These are phyloP conservation scores for Albifimbria verrucaria DNA, from an alignment of 2,329 filamentous ascomycete genomes.

Conservation along the genomic window DNA sequence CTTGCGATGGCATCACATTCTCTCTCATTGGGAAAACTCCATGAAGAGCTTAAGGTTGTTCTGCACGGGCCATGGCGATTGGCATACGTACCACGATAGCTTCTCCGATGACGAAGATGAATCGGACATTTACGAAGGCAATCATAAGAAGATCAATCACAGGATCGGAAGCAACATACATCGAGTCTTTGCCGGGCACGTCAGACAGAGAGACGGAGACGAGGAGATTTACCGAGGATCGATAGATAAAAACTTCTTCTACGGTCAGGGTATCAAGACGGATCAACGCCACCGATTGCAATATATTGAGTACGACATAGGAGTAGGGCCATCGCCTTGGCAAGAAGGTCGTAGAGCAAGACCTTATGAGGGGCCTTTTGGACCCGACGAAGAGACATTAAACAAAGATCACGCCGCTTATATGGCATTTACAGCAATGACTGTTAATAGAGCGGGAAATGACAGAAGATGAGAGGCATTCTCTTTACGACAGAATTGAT, in stretches of 20 bases:
- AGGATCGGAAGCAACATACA: neutral
- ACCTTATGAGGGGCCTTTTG: neutral
- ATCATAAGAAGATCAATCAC: neutral
- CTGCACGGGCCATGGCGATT: neutral
- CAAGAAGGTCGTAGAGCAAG: neutral
- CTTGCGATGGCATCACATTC: neutral
- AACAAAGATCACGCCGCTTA: neutral
- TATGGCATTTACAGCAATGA: too few species aligned
- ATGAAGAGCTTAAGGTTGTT: neutral
- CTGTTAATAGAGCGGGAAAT: too few species aligned
- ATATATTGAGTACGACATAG: neutral
- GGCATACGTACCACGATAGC: neutral
- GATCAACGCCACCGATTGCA: neutral
- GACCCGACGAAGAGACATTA: neutral
- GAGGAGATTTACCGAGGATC: neutral
- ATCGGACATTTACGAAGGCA: neutral
- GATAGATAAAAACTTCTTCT: neutral
- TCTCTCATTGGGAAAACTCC: neutral
- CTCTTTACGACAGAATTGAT: too few species aligned
- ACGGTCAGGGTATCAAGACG: neutral
- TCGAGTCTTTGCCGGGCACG: neutral
- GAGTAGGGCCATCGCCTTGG: neutral
- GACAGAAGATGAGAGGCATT: too few species aligned
- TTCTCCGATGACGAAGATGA: neutral
- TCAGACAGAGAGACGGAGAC: neutral